Conservation (phyloP, 768 basidiomycete genomes). For the Rhodotorula kratochvilovae region DNA sequence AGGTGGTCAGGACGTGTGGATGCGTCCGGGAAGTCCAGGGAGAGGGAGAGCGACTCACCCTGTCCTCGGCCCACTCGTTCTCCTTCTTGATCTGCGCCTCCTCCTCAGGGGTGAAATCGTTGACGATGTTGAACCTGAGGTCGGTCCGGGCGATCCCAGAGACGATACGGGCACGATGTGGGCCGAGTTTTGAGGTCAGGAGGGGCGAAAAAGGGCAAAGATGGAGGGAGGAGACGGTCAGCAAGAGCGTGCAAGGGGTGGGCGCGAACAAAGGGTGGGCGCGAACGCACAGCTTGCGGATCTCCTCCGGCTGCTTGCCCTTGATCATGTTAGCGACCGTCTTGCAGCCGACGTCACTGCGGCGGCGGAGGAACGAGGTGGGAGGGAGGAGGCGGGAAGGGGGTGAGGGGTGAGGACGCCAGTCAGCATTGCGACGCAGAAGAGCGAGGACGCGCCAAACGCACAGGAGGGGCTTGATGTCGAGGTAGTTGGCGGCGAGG, state of each 20-base stretch:
- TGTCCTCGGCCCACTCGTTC: conserved; percentile 56
- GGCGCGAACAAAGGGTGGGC: too few relatives aligned
- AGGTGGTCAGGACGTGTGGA: neutral
- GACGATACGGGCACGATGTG: too few relatives aligned
- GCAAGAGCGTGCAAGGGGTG: neutral
- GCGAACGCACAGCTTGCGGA: conserved; percentile 97
- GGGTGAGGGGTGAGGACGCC: too few relatives aligned
- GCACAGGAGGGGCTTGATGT: conserved; percentile 96
- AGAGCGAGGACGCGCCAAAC: conserved; percentile 44
- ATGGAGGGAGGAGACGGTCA: neutral
- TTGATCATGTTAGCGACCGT: conserved; percentile 99
- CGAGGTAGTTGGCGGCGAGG: conserved; percentile 98
- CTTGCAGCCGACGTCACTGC: conserved; percentile 93
- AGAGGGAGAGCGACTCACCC: conserved; percentile 5
- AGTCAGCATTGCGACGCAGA: too few relatives aligned
- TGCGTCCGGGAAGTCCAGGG: neutral
- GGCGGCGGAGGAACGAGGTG: neutral
- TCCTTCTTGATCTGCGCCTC: conserved; percentile 99
- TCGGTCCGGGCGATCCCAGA: too few relatives aligned
- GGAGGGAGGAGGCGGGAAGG: too few relatives aligned
- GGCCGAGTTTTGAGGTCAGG: too few relatives aligned
- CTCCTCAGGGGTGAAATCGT: conserved; percentile 98
- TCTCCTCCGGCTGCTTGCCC: conserved; percentile 99
- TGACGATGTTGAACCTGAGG: conserved; percentile 48
- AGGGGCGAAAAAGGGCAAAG: neutral